Evolutionary conservation across 1,139 yeast genomes (phyloP).

Genomic region (Nadsonia starkeyi-henricii): DNA sequence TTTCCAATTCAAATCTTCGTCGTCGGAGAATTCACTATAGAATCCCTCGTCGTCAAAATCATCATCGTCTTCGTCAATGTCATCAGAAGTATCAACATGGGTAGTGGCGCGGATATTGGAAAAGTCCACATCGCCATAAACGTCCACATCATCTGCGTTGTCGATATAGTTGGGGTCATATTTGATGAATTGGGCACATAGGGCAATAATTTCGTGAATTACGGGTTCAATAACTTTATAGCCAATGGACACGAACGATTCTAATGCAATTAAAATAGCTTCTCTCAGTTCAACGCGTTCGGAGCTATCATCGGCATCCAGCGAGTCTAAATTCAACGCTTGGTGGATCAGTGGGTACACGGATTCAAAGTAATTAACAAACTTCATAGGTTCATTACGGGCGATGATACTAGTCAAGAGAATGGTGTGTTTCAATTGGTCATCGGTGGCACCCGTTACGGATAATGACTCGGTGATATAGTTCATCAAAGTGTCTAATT

Average conservation of each 20-base stretch:
- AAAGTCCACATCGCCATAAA: slow-evolving; percentile 14
- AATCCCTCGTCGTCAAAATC: slow-evolving; percentile 18
- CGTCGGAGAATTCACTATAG: slow-evolving; percentile 31
- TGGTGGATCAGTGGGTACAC: slow-evolving; percentile 1
- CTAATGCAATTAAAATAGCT: slow-evolving; percentile 20
- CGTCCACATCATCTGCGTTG: slow-evolving; percentile 26
- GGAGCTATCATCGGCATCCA: slow-evolving; percentile 11
- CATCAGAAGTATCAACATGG: too few relatives aligned
- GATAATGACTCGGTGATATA: slow-evolving; percentile 10
- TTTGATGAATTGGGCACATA: slow-evolving; percentile 30
- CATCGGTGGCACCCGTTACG: slow-evolving; percentile 9
- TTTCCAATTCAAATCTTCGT: slow-evolving; percentile 59
- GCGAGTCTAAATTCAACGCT: slow-evolving; percentile 7
- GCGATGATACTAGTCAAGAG: slow-evolving; percentile 19
- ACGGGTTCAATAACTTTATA: slow-evolving; percentile 17
- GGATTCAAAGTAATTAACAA: slow-evolving; percentile 6
- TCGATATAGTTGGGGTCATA: slow-evolving; percentile 46
- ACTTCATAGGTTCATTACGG: slow-evolving; percentile 16
- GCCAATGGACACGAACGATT: slow-evolving; percentile 16
- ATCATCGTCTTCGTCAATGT: slow-evolving; percentile 16
- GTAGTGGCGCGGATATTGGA: too few relatives aligned
- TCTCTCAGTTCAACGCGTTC: slow-evolving; percentile 21
- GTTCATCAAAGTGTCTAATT: slow-evolving; percentile 15
- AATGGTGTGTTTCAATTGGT: slow-evolving; percentile 12
- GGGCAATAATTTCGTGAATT: slow-evolving; percentile 23